Percentiles rank a stretch among this genome's conserved stretches.
phyloP scores from a whole-genome alignment of 1,284 basidiomycete species.

The Spongispora temasekensis region DNA sequence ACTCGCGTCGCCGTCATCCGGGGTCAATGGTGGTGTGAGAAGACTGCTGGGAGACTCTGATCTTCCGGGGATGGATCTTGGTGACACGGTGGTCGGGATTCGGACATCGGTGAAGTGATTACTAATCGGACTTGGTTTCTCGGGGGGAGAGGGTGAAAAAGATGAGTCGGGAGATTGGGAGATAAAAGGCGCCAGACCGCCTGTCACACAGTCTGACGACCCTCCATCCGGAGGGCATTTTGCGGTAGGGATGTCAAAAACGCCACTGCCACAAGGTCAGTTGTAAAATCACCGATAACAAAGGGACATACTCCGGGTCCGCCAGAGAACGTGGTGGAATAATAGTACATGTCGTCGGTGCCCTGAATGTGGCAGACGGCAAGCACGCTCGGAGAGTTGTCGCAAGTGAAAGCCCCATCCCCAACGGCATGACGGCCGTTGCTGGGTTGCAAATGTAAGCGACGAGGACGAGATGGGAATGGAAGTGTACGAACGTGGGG shows the following conservation, averaged over 20 bases:
- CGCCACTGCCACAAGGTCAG: constrained; percentile 60
- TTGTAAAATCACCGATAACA: not conserved
- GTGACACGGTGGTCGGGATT: constrained; percentile 34
- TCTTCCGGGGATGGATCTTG: constrained; percentile 48
- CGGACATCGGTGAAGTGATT: constrained; percentile 34
- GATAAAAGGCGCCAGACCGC: constrained; percentile 69
- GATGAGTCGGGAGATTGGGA: constrained; percentile 45
- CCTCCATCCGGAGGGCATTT: constrained; percentile 93
- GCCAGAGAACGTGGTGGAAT: constrained; percentile 86
- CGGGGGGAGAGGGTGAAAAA: constrained; percentile 43
- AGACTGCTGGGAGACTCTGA: constrained; percentile 33
- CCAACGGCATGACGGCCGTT: constrained; percentile 92
- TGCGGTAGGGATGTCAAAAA: constrained; percentile 82
- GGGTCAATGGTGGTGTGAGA: constrained; percentile 42
- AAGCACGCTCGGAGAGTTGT: constrained; percentile 77
- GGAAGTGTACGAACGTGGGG: constrained; percentile 65
- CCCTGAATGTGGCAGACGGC: constrained; percentile 82
- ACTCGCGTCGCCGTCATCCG: constrained; percentile 34
- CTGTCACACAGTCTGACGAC: constrained; percentile 92
- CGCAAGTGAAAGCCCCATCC: constrained; percentile 83
- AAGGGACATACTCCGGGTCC: constrained; percentile 70
- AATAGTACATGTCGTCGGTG: constrained; percentile 80
- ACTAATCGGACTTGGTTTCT: constrained; percentile 34
- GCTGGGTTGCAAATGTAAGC: constrained; percentile 45
- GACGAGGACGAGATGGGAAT: constrained; percentile 1